A percentile compares a stretch with the other conserved stretches of the same genome.
These are phyloP conservation scores for Colletotrichum karsti DNA, from an alignment of 2,329 filamentous ascomycete genomes.

Conservation along the genomic window DNA sequence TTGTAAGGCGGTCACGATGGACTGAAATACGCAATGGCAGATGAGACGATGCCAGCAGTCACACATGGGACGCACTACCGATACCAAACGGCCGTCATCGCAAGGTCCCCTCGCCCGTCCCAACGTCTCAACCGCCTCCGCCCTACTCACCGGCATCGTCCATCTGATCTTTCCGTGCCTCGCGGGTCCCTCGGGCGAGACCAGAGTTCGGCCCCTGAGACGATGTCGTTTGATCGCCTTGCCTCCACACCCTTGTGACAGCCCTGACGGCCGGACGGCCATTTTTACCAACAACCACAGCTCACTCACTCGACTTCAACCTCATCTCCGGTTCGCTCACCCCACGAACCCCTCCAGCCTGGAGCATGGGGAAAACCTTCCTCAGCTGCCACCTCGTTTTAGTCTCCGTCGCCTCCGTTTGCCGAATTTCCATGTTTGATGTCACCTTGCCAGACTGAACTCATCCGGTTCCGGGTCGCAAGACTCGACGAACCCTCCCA, in stretches of 20 bases:
- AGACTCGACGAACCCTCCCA: slow-evolving; percentile 9
- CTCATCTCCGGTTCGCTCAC: background rate
- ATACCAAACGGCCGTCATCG: background rate
- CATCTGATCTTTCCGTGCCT: slow-evolving; percentile 9
- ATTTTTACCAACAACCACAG: background rate
- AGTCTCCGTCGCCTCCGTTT: background rate
- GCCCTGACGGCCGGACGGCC: background rate
- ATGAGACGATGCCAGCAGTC: slow-evolving; percentile 3
- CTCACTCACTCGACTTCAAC: slow-evolving; percentile 12
- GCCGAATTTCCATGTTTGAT: background rate
- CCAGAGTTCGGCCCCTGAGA: slow-evolving; percentile 16
- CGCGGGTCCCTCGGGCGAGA: background rate
- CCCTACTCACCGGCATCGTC: background rate
- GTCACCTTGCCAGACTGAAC: background rate
- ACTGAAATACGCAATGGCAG: background rate
- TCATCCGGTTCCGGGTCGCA: background rate
- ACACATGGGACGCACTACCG: background rate
- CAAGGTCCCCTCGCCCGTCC: background rate
- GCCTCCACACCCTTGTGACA: slow-evolving; percentile 5
- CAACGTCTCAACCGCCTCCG: background rate
- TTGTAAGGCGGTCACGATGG: background rate
- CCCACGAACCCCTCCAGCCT: background rate
- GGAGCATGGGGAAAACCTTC: slow-evolving; percentile 6
- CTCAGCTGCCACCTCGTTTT: background rate
- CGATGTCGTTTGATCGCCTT: slow-evolving; percentile 20